phyloP scores from a whole-genome alignment of 768 basidiomycete species.

The Termitomyces sp. region DNA sequence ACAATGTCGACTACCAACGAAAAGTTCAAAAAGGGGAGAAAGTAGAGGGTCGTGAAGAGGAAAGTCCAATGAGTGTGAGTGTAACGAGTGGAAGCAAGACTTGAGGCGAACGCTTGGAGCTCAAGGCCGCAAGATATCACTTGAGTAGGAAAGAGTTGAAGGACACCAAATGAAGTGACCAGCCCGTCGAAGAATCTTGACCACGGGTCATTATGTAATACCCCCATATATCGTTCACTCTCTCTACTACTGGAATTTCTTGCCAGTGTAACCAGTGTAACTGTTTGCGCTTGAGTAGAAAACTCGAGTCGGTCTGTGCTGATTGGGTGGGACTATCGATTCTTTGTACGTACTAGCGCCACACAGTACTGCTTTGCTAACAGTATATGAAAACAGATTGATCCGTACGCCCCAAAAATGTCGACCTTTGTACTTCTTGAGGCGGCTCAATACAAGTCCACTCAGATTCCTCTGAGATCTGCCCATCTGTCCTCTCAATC shows the following conservation, averaged over 20 bases:
- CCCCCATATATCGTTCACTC: neutral
- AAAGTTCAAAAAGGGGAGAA: slow-evolving; percentile 1
- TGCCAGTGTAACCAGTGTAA: too few relatives aligned
- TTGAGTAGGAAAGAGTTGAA: neutral
- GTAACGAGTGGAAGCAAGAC: slow-evolving; percentile 30
- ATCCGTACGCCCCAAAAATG: slow-evolving; percentile 5
- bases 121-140: neutral
- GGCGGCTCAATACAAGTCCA: slow-evolving; percentile 19
- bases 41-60: slow-evolving; percentile 1
- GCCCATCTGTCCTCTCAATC: slow-evolving; percentile 32
- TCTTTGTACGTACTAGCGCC: neutral
- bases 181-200: too few relatives aligned
- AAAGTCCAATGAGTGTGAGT: slow-evolving; percentile 16
- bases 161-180: neutral
- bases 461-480: slow-evolving; percentile 19
- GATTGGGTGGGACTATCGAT: neutral
- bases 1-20: slow-evolving; percentile 5
- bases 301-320: neutral
- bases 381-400: neutral
- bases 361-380: neutral
- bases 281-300: too few relatives aligned
- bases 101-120: slow-evolving; percentile 1
- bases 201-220: neutral
- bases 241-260: too few relatives aligned
- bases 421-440: slow-evolving; percentile 21